Evolutionary conservation across 352 stramenopile species (phyloP), one percentile per base, ranked within the genome.

Genomic region (Globisporangium uncinulatum): DNA sequence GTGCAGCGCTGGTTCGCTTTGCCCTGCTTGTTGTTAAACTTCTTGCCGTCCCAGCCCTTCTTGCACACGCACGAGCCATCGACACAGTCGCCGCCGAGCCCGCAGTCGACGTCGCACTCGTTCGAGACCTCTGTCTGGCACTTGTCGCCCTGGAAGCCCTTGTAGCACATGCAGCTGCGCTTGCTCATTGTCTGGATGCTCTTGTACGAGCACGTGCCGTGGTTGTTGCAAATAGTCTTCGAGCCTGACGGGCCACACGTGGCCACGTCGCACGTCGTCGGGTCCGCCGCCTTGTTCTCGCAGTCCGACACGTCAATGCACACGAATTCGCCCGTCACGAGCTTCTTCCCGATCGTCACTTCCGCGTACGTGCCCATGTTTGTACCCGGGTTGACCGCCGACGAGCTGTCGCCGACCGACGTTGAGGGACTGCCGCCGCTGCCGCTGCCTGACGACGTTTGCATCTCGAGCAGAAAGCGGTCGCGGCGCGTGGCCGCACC

Each of bases 171-270:
- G 62, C 77, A 89, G 15, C 32, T 65, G 31, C 76, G 74, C 48
- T 74, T 83, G 45, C 47, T 76, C 54, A 87, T 85, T 47, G 72
- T 81, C 61, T 76, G 73, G 48, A 78, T 79, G 46, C 62, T 75
- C 51, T 76, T 73, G 73, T 89, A 89, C 55, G 79, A 83, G 66
- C 79, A 89, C 6, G 79, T 89, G 20, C 79, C 79, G 51, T 87
- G 79, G 65, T 89, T 77, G 31, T 75, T 86, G 70, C 76, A 87
- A 34, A 76, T 67, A 32, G 66, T 66, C 44, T 78, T 81, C 6
- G 68, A 74, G 57, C 56, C 62, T 3, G 72, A 36, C 3, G 72
- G 62, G 29, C 76, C 74, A 49, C 76, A 86, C 0, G 63, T 64
- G 17, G 45, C 62, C 0, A 70, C 61, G 14, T 73, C 66, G 49